Percentiles rank a stretch among this genome's conserved stretches.
Evolutionary conservation across 768 basidiomycete genomes (phyloP).

Genomic region (Suillus bovinus): DNA sequence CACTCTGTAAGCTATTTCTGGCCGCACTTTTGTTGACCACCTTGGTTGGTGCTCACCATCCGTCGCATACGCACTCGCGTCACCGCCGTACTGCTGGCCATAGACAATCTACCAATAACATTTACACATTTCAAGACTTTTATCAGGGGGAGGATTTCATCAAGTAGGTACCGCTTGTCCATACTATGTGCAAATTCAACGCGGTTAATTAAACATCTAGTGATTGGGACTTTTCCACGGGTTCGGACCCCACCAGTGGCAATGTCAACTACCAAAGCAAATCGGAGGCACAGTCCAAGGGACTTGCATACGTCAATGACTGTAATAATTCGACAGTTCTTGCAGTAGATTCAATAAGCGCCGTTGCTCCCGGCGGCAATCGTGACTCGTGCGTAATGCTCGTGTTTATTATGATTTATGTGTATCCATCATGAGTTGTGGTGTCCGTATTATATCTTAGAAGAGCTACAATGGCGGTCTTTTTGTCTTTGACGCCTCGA

Average conservation of each 20-base stretch:
- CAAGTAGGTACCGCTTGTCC: slow-evolving; percentile 40
- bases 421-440: slow-evolving; percentile 25
- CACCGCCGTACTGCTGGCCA: slow-evolving; percentile 27
- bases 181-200: background rate
- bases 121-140: slow-evolving; percentile 39
- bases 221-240: slow-evolving; percentile 66
- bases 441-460: slow-evolving; percentile 67
- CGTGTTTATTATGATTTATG: background rate
- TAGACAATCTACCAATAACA: slow-evolving; percentile 21
- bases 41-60: slow-evolving; percentile 37
- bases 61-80: slow-evolving; percentile 25
- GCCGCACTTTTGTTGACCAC: slow-evolving; percentile 34
- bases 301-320: slow-evolving; percentile 61
- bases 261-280: slow-evolving; percentile 58
- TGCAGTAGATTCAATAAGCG: slow-evolving; percentile 59
- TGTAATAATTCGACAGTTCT: slow-evolving; percentile 56
- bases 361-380: slow-evolving; percentile 48
- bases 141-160: slow-evolving; percentile 59
- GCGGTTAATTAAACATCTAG: slow-evolving; percentile 34
- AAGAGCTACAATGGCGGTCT: slow-evolving; percentile 63
- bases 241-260: slow-evolving; percentile 69
- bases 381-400: slow-evolving; percentile 48
- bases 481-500: slow-evolving; percentile 70
- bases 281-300: slow-evolving; percentile 47
- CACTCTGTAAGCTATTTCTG: slow-evolving; percentile 34